Conservation (phyloP, 2,329 filamentous ascomycete species). For the Leptographium wingfieldii region DNA sequence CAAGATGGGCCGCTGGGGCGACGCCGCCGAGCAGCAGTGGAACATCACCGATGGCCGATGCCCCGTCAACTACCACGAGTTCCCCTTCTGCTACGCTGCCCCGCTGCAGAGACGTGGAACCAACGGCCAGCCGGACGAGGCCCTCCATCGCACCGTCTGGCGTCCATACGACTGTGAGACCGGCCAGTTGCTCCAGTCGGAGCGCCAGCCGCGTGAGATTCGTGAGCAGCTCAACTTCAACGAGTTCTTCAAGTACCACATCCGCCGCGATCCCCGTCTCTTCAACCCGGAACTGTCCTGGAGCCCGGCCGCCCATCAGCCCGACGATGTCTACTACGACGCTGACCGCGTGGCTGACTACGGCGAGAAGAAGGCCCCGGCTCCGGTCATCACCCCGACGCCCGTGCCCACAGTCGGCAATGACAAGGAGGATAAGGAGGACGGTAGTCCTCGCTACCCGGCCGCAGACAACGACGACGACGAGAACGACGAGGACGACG, state of each 20-base stretch:
- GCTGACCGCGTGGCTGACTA: background rate
- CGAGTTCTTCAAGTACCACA: slow-evolving; percentile 7
- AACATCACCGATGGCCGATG: slow-evolving; percentile 7
- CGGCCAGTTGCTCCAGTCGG: background rate
- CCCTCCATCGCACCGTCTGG: slow-evolving; percentile 7
- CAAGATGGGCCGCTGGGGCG: background rate
- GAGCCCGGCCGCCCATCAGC: background rate
- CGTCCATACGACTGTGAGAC: slow-evolving; percentile 7
- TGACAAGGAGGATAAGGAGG: background rate
- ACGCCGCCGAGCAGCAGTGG: background rate
- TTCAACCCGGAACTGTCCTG: slow-evolving; percentile 2
- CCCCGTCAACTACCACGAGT: slow-evolving; percentile 8
- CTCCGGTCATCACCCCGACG: too few relatives aligned
- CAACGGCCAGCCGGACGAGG: background rate
- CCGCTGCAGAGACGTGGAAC: background rate
- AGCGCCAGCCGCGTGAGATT: slow-evolving; percentile 5
- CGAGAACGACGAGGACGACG: background rate
- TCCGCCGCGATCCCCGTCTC: slow-evolving; percentile 3
- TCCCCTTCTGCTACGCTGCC: slow-evolving; percentile 6
- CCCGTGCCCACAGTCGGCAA: background rate
- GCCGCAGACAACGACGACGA: too few relatives aligned
- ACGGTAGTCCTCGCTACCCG: too few relatives aligned
- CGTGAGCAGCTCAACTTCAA: slow-evolving; percentile 8
- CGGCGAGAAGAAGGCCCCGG: background rate
- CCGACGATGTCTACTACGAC: background rate